phyloP scores from a whole-genome alignment of 345 rosid genomes.

The Populus deltoides region DNA sequence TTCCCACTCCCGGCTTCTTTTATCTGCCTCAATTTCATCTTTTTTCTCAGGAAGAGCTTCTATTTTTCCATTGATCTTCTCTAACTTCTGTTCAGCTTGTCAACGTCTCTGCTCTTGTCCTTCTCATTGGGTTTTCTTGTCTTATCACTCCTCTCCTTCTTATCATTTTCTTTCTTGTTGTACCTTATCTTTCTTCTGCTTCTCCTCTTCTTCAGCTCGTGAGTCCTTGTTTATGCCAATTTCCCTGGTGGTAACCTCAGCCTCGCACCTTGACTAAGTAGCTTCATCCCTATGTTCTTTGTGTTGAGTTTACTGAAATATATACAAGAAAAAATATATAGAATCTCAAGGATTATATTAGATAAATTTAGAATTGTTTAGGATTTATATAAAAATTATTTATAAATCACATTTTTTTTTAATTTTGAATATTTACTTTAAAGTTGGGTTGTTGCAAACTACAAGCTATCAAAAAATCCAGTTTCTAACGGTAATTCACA shows the following conservation, averaged over 20 bases:
- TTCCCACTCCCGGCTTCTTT: constrained; percentile 46
- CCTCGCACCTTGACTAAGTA: constrained; percentile 4
- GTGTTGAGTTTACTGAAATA: too few species aligned
- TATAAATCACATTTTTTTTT: too few species aligned
- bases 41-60: constrained; percentile 48
- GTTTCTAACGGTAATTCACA: too few species aligned
- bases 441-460: fast-evolving
- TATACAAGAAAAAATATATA: too few species aligned
- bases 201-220: constrained; percentile 25
- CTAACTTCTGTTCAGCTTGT: constrained; percentile 49
- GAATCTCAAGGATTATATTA: too few species aligned
- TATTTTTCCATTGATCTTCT: constrained; percentile 56
- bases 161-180: constrained; percentile 21
- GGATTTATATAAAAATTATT: too few species aligned
- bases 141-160: constrained; percentile 38
- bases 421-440: too few species aligned
- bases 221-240: constrained; percentile 26
- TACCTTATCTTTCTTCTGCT: constrained; percentile 23
- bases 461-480: fast-evolving
- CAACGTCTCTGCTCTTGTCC: constrained; percentile 43
- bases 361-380: too few species aligned
- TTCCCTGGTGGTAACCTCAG: constrained; percentile 29
- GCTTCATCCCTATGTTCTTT: constrained; percentile 14
- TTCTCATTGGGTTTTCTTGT: constrained; percentile 45
- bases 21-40: constrained; percentile 53